These are phyloP conservation scores for Phytomonas francai DNA, from an alignment of 208 protist genomes.

Conservation along the genomic window DNA sequence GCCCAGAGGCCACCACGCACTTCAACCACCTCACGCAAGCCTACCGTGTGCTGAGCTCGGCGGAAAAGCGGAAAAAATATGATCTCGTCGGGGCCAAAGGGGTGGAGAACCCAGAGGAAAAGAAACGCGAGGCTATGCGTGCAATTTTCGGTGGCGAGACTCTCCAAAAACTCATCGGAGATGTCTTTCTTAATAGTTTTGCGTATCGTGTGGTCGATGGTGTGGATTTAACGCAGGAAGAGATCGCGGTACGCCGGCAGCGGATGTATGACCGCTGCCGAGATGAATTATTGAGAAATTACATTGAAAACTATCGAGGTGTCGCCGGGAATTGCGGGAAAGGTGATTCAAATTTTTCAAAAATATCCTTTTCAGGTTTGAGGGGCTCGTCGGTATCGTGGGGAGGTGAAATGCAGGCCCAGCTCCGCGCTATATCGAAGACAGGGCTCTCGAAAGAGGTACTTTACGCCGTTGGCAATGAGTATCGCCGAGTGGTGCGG, in stretches of 20 bases:
- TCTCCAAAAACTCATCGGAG: slow-evolving; percentile 36
- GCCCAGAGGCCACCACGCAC: slow-evolving; percentile 66
- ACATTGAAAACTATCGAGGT: slow-evolving; percentile 34
- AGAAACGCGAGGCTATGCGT: slow-evolving; percentile 62
- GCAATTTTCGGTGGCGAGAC: slow-evolving; percentile 76
- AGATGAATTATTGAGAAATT: slow-evolving; percentile 53
- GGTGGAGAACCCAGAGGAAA: slow-evolving; percentile 79
- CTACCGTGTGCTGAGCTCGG: slow-evolving; percentile 95
- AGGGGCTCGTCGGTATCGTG: slow-evolving; percentile 11
- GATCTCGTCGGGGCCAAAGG: slow-evolving; percentile 95
- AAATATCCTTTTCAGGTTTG: neutral
- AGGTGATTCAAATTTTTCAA: neutral
- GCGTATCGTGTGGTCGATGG: slow-evolving; percentile 76
- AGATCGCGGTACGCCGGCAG: slow-evolving; percentile 52
- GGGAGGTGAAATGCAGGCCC: slow-evolving; percentile 15
- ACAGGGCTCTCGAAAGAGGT: slow-evolving; percentile 78
- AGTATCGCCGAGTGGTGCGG: slow-evolving; percentile 52
- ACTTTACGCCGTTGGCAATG: slow-evolving; percentile 48
- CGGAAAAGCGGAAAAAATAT: slow-evolving; percentile 94
- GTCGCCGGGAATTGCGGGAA: slow-evolving; percentile 5
- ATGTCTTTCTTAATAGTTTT: slow-evolving; percentile 69
- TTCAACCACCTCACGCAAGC: slow-evolving; percentile 92
- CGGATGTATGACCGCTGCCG: slow-evolving; percentile 54
- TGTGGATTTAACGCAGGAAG: slow-evolving; percentile 66
- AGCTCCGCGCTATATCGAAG: slow-evolving; percentile 37